Base-by-base conservation (phyloP, 306 rosid species). In the Dalbergia oliveri region DNA sequence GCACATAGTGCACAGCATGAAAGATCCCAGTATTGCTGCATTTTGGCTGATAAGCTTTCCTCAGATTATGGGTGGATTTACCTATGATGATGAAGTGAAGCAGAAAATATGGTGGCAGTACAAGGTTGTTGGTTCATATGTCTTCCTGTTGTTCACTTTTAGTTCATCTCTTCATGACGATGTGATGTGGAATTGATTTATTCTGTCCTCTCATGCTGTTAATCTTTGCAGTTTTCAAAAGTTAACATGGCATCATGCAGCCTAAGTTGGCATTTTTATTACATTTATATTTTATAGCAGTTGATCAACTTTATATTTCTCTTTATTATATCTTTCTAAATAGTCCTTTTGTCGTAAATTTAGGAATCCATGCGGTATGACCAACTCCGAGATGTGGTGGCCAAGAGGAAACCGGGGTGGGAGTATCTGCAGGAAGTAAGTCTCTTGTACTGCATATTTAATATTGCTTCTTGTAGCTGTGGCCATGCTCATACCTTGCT, bases 1-100 rank as follows among this genome's bases (percentile, higher is more conserved):
- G 99, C 92, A 95, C 88, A 91, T 95, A 79, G 87, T 76, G 77
- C 87, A 95, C 68, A 91, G 97, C 91, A 91, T 95, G 98, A 95
- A 90, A 77, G 98, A 95, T 85, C 99, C 99, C 78, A 88, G 93
- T 84, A 91, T 93, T 58, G 99, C 99, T 81, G 97, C 97, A 63
- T 95, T 95, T 89, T 95, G 98, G 99, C 77, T 95, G 78, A 34
- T 93, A 61, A 93, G 96, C 66, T 89, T 90, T 86, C 99, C 99
- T 68, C 96, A 91, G 90, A 83, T 95, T 76, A 84, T 82, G 86
- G 97, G 94, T 76, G 99, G 94, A 79, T 88, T 88, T 51, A 87
- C 89, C 76, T 95, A 90, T 71, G 99, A 88, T 73, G 94, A 95
- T 72, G 92, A 89, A 6, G 85, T 92, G 79, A 93, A 95, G 94